Evolutionary conservation across 345 rosid species (phyloP).

Genomic region (Toxicodendron radicans): DNA sequence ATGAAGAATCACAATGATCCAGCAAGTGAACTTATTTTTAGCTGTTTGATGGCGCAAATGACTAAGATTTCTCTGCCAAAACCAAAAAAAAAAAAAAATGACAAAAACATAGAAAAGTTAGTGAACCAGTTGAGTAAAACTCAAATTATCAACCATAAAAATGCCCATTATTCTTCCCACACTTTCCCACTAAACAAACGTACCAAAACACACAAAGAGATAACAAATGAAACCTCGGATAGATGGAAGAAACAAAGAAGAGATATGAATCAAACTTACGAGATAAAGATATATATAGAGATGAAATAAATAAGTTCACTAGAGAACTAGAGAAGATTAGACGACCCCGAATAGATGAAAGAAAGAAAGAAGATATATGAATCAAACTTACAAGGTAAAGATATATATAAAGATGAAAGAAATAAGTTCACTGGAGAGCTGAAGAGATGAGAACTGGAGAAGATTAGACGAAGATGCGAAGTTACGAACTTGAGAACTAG

Average conservation of each 20-base stretch:
- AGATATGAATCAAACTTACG: constrained; percentile 15
- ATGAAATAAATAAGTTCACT: neutral
- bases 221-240: constrained; percentile 3
- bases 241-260: neutral
- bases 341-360: neutral
- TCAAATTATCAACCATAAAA: constrained; percentile 12
- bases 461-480: no score
- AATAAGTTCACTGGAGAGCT: neutral
- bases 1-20: constrained; percentile 22
- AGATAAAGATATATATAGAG: neutral
- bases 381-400: constrained; percentile 18
- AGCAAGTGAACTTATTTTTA: constrained; percentile 21
- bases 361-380: neutral
- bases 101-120: neutral
- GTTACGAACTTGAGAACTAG: no score
- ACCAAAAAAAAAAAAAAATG: constrained; percentile 1
- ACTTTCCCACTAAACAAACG: constrained; percentile 27
- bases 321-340: no score
- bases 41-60: constrained; percentile 12
- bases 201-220: neutral
- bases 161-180: constrained; percentile 16
- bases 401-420: neutral
- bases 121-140: constrained; percentile 2
- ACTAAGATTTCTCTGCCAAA: constrained; percentile 19
- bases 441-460: no score